Percentiles rank a stretch among this genome's conserved stretches.
Conservation (phyloP, 768 basidiomycete genomes). For the Boletus vermiculosoides region DNA sequence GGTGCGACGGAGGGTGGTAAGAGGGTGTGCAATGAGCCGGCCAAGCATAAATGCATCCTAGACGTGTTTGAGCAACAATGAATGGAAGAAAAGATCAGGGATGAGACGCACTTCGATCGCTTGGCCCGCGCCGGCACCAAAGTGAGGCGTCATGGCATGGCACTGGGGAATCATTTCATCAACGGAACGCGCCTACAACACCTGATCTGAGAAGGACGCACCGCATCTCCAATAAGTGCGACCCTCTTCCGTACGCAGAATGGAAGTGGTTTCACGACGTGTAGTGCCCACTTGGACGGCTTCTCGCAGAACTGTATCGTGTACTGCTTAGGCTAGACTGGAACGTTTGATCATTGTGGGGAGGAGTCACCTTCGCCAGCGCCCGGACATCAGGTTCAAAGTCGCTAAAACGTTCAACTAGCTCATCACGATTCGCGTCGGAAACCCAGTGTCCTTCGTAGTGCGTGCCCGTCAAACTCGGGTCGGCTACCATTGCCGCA, state of each 20-base stretch:
- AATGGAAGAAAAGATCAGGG: not conserved
- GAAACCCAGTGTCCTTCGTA: slow-evolving; percentile 35
- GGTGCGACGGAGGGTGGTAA: slow-evolving; percentile 2
- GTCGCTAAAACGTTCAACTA: slow-evolving; percentile 27
- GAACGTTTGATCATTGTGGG: not conserved
- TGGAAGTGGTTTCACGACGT: slow-evolving; percentile 41
- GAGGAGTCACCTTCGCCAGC: slow-evolving; percentile 28
- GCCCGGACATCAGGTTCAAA: slow-evolving; percentile 39
- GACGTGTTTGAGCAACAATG: not conserved
- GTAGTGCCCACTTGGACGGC: slow-evolving; percentile 45
- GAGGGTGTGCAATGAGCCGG: not conserved
- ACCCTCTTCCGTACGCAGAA: slow-evolving; percentile 41
- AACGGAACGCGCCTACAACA: not conserved
- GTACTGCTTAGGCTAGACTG: not conserved
- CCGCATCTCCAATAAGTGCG: slow-evolving; percentile 51
- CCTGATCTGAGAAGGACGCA: slow-evolving; percentile 13
- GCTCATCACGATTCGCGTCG: slow-evolving; percentile 34
- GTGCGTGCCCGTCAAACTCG: slow-evolving; percentile 27
- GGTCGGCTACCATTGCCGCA: slow-evolving; percentile 31
- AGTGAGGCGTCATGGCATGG: slow-evolving; percentile 28
- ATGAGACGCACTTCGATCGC: slow-evolving; percentile 22
- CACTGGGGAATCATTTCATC: slow-evolving; percentile 1
- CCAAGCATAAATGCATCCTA: slow-evolving; percentile 14
- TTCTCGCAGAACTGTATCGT: slow-evolving; percentile 34
- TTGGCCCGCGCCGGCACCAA: slow-evolving; percentile 27